Evolutionary conservation across 129 eudicot species (phyloP), one percentile per base, ranked within the genome.

Genomic region (Artemisia annua): DNA sequence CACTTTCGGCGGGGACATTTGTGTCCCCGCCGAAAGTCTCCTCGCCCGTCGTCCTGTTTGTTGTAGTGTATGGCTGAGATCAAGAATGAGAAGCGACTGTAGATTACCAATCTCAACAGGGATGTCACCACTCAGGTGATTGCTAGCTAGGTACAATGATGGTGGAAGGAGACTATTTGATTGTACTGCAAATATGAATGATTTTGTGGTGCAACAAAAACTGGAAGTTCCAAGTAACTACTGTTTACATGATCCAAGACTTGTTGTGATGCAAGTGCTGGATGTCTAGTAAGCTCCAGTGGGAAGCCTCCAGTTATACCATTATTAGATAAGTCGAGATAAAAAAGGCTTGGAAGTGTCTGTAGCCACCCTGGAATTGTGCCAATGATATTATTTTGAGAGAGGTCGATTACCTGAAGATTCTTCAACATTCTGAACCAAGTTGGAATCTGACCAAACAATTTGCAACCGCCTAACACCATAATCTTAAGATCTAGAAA

Each of bases 401-500:
- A 51, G 56, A 51, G 56, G 56, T 51, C 85, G 7, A 75, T 48
- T 28, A 81, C 70, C 66, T 75, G 54, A 3, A 81, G 75, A 35
- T 60, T 46, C 28, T 6, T 58, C 14, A 82, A 64, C 5, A 12
- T 58, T n/a, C 32, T 52, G 11, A 77, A 58, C 85, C 85, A 82
- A n/a, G 28, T 28, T 3, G 82, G 85, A 16, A 81, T 17, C 18
- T 58, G 48, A 30, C 85, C 82, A 2, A 2, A 46, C 2, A 81
- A 28, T 56, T 77, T 77, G 71, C 85, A 77, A 43, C 78, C 66
- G 16, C 65, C 54, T 5, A 84, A 55, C 39, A 75, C 88, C 54
- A 87, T 81, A 52, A 87, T 51, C 62, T 82, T 78, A 60, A 84
- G 76, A 35, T 77, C 74, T 17, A 49, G 77, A 78, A 86, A 86